Evolutionary conservation across 257 asterid species (phyloP).

Genomic region (Gardenia jasminoides): DNA sequence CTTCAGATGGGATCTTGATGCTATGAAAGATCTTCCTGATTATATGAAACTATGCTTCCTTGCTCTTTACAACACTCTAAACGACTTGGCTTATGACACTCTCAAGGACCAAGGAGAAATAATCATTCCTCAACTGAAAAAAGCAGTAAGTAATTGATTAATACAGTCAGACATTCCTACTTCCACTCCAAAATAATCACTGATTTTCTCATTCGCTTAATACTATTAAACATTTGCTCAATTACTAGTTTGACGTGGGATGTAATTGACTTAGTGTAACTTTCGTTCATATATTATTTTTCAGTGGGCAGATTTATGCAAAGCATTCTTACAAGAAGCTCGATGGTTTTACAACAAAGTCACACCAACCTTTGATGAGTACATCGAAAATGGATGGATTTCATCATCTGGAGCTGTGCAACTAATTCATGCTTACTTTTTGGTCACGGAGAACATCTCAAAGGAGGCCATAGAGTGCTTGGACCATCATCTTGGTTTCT

Average conservation of each 20-base stretch:
- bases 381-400: slow-evolving; percentile 23
- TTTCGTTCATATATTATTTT: no score
- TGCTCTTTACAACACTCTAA: slow-evolving; percentile 25
- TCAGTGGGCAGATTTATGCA: slow-evolving; percentile 37
- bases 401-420: slow-evolving; percentile 27
- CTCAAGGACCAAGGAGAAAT: slow-evolving; percentile 16
- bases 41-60: slow-evolving; percentile 26
- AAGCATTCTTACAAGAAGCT: slow-evolving; percentile 20
- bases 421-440: slow-evolving; percentile 33
- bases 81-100: slow-evolving; percentile 19
- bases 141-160: slow-evolving; percentile 16
- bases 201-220: no score
- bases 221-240: no score
- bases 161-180: no score
- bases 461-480: slow-evolving; percentile 18
- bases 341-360: slow-evolving; percentile 10
- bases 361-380: slow-evolving; percentile 25
- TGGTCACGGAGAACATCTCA: slow-evolving; percentile 18
- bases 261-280: no score
- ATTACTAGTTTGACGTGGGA: no score
- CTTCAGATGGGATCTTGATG: slow-evolving; percentile 34
- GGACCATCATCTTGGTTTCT: slow-evolving; percentile 4
- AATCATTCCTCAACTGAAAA: slow-evolving; percentile 14
- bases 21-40: slow-evolving; percentile 28
- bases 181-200: no score